Percentiles rank a stretch among this genome's conserved stretches.
Evolutionary conservation across 1,284 basidiomycete species (phyloP).

Genomic region (Ceratobasidium sp.): DNA sequence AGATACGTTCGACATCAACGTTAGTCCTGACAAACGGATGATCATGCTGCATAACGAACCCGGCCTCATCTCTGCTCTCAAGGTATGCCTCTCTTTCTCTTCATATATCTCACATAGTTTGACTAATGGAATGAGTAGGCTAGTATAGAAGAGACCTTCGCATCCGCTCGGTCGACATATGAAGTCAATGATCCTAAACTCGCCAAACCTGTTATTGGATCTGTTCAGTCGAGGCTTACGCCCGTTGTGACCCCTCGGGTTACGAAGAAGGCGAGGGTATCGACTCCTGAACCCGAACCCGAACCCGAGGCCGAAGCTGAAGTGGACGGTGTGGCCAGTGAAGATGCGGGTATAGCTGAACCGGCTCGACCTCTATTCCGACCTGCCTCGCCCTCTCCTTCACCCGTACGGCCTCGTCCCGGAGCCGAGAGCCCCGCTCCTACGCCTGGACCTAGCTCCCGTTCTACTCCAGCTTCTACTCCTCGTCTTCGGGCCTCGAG

Average conservation of each 20-base stretch:
- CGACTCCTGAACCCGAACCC: slow-evolving; percentile 21
- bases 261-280: slow-evolving; percentile 12
- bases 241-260: slow-evolving; percentile 4
- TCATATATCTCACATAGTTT: neutral
- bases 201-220: too few relatives aligned
- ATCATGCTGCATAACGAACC: slow-evolving; percentile 92
- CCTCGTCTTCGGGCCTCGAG: neutral
- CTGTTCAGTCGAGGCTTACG: too few relatives aligned
- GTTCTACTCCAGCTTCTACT: neutral
- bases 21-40: slow-evolving; percentile 96
- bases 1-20: slow-evolving; percentile 94
- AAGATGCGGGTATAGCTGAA: too few relatives aligned
- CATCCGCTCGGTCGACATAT: slow-evolving; percentile 75
- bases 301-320: neutral
- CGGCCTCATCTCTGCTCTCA: slow-evolving; percentile 81
- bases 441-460: too few relatives aligned
- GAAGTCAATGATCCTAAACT: slow-evolving; percentile 58
- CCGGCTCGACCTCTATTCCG: neutral
- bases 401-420: too few relatives aligned
- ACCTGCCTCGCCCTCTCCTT: neutral
- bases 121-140: slow-evolving; percentile 53
- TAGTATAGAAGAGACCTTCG: slow-evolving; percentile 71
- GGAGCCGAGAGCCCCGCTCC: too few relatives aligned
- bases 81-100: slow-evolving; percentile 59
- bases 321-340: neutral